Base-by-base conservation (phyloP, 192 early-diverging fungal species). In the Backusella mclennaniae region DNA sequence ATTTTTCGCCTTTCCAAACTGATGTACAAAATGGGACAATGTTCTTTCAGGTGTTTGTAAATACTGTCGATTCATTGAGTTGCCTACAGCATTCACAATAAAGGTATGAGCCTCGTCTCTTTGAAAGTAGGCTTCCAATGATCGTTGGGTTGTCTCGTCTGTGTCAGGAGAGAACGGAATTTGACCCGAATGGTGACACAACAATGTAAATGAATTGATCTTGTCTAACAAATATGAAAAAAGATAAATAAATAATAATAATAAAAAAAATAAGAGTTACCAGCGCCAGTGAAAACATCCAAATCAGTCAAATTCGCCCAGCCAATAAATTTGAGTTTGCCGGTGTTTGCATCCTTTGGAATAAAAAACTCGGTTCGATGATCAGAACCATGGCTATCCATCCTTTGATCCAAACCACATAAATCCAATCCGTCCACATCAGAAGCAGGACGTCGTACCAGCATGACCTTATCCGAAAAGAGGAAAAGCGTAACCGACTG, bases 391-490 rank as follows among this genome's bases (percentile, higher is more conserved):
- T 41, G 7, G 39, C 49, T 17, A 31, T 33, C 49, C 11, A 44
- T 53, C 35, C 74, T 67, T 8, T 67, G 73, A 56, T 78, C 56
- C 19, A 82, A 14, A 9, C 81, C 81, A 69, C 77, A 82, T 35
- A 77, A 59, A 23, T 82, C 81, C 9, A 82, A 36, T 0, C 77
- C 81, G 26, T 78, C 68, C 8, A 69, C 33, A 19, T 49, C 39
- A 68, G 71, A 82, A 1, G 77, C 31, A 14, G 81, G 81, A 12
- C 81, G 53, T 39, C 69, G 39, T 15, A 77, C 81, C 3, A 79
- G 59, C 81, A 82, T 82, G 23, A 82, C 33, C 29, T 78, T 77
- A 21, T 82, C 81, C 1, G 77, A 75, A 73, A 82, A 78, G 9
- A 82, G 46, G 31, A 82, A 82, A 41, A 82, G 52, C 0, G 81